These are phyloP conservation scores for Saturnispora saitoi DNA, from an alignment of 805 yeast genomes.

Conservation along the genomic window DNA sequence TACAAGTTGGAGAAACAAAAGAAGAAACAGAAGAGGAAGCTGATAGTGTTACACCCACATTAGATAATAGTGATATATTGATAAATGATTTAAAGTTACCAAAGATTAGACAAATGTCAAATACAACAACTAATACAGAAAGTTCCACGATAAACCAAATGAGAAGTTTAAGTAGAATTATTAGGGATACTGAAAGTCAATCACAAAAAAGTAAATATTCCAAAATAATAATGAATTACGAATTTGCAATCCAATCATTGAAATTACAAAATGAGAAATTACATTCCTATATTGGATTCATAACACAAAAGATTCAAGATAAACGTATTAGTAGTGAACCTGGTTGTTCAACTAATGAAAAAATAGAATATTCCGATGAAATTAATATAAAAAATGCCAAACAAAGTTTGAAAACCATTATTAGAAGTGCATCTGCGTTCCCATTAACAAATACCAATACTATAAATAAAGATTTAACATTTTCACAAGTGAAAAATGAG, in stretches of 20 bases:
- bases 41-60: slow-evolving; percentile 1
- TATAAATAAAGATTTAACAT: slow-evolving; percentile 1
- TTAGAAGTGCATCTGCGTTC: slow-evolving; percentile 27
- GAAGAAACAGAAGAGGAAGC: slow-evolving; percentile 1
- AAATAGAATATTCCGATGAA: slow-evolving; percentile 43
- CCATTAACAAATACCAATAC: background rate
- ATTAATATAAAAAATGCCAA: slow-evolving; percentile 41
- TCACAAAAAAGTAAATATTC: slow-evolving; percentile 23
- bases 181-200: slow-evolving; percentile 21
- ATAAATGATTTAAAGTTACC: background rate
- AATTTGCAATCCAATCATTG: slow-evolving; percentile 45
- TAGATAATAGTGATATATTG: background rate
- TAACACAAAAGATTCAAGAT: slow-evolving; percentile 35
- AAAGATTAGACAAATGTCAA: slow-evolving; percentile 10
- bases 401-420: slow-evolving; percentile 31
- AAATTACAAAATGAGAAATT: slow-evolving; percentile 49
- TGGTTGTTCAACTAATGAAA: background rate
- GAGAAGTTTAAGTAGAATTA: slow-evolving; percentile 19
- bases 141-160: slow-evolving; percentile 10
- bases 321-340: slow-evolving; percentile 11
- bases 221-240: slow-evolving; percentile 43
- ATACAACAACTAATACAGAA: background rate
- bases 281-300: slow-evolving; percentile 48
- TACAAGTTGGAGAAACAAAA: slow-evolving; percentile 2
- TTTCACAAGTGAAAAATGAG: background rate